Conservation (phyloP, 768 basidiomycete genomes). For the Lanmaoa rubissima region DNA sequence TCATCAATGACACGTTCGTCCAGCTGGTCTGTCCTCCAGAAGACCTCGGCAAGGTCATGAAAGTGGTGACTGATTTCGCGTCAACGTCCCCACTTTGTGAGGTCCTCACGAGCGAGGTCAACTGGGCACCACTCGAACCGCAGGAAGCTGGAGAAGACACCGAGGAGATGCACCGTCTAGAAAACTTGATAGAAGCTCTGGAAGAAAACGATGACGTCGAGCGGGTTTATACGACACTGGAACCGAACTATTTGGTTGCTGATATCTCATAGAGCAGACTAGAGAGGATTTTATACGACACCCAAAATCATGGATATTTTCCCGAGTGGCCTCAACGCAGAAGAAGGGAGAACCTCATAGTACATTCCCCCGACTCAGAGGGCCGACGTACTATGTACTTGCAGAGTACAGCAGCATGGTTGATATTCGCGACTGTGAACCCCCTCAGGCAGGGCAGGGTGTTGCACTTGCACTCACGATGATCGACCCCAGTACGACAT, state of each 20-base stretch:
- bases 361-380: background rate
- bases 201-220: conserved; percentile 59
- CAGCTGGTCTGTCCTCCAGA: conserved; percentile 49
- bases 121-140: conserved; percentile 51
- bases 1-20: background rate
- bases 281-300: background rate
- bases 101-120: conserved; percentile 49
- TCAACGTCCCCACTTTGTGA: conserved; percentile 33
- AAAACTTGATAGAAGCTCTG: conserved; percentile 47
- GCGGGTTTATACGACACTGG: conserved; percentile 56
- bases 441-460: background rate
- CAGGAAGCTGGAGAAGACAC: conserved; percentile 38
- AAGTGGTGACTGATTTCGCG: conserved; percentile 28
- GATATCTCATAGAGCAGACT: conserved; percentile 17
- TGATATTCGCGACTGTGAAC: background rate
- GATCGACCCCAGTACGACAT: background rate
- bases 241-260: conserved; percentile 29
- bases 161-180: conserved; percentile 35
- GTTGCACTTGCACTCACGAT: no score
- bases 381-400: background rate
- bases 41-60: conserved; percentile 38
- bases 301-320: background rate
- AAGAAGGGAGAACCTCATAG: background rate
- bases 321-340: background rate
- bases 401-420: background rate